Base-by-base conservation (phyloP, 2,329 filamentous ascomycete genomes). In the Aspergillus glaucus region DNA sequence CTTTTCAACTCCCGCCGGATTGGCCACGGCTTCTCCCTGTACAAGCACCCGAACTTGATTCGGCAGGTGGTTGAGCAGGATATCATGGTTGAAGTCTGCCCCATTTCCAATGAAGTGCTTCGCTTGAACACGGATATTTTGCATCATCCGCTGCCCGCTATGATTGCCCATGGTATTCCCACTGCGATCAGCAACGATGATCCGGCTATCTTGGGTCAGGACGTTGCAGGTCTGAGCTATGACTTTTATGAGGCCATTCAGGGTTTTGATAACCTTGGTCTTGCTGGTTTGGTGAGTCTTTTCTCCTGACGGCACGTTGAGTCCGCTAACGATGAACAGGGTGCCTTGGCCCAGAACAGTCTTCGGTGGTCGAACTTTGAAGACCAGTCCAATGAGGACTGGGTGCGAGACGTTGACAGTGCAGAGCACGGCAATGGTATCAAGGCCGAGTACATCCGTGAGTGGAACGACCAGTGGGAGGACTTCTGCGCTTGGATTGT, bases 181-280 rank as follows among this genome's bases (percentile, higher is more conserved):
- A 91, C 88, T 59, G 81, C 84, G 7, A 78, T 96, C 8, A 88
- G 85, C 71, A 95, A 95, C 63, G 91, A 95, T 63, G 90, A 95
- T 64, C 90, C 90, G 1, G 87, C 87, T 1, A 89, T 95, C 62
- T 76, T 95, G 3, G 90, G 90, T 6, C 88, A 94, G 62, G 86
- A 87, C 48, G 82, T 79, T 2, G 84, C 82, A 7, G 89, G 88
- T 24, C 84, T 92, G 78, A 91, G 86, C 7, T 88, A 95, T 68
- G 89, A 95, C 69, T 95, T 94, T 68, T 95, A 88, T 87, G 88
- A 94, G 69, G 86, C 87, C 2, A 74, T 95, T 17, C 89, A 95
- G 68, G 90, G 86, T 0, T 95, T 89, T 83, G 87, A 94, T 50
- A 95, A 93, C 61, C 78, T 95, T 3, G 91, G 90, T 0, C 76